Percentiles rank a stretch among this genome's conserved stretches.
Conservation (phyloP, 495 filamentous ascomycete genomes). For the Hypoxylon cercidicola region DNA sequence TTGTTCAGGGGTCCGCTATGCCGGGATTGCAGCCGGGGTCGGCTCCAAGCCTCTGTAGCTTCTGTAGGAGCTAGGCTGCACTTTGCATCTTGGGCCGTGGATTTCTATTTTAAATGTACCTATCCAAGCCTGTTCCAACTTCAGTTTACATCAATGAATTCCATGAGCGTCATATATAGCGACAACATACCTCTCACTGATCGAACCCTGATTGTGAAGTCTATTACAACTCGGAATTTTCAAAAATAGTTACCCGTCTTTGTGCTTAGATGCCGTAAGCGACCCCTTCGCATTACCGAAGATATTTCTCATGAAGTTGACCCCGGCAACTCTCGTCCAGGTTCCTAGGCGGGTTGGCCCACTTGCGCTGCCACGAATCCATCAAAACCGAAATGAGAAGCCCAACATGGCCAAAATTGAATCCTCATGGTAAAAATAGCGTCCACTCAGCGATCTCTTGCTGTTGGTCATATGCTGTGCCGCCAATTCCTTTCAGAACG, state of each 20-base stretch:
- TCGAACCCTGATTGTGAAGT: neutral
- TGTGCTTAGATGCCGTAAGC: neutral
- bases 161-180: neutral
- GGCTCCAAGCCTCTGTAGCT: neutral
- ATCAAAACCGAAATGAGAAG: slow-evolving; percentile 22
- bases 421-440: slow-evolving; percentile 12
- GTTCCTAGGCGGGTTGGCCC: neutral
- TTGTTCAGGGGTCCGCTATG: slow-evolving; percentile 13
- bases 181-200: neutral
- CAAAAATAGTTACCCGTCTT: neutral
- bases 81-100: neutral
- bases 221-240: neutral
- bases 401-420: neutral
- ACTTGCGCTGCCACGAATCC: slow-evolving; percentile 3
- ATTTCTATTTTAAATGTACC: slow-evolving; percentile 4
- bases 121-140: neutral
- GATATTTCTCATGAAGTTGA: neutral
- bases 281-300: neutral
- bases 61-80: slow-evolving; percentile 9
- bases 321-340: neutral
- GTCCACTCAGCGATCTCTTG: neutral
- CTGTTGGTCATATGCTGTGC: neutral
- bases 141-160: neutral
- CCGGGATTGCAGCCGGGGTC: slow-evolving; percentile 17
- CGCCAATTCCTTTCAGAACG: neutral